Evolutionary conservation across 129 eudicot genomes (phyloP), one percentile per base, ranked within the genome.

Genomic region (Ambrosia trifida): DNA sequence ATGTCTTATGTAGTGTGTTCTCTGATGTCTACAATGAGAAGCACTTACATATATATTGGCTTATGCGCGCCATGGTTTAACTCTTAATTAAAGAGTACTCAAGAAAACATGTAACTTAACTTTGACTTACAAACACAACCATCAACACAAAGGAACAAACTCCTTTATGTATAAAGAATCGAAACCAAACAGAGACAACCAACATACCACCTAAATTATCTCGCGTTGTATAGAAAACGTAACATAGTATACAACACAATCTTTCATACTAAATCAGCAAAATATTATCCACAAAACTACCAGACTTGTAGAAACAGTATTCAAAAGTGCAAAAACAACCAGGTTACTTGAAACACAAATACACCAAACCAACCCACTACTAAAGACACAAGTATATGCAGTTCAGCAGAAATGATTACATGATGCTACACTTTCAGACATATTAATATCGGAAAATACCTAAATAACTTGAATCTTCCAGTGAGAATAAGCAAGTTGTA

Each of bases 401-500:
- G 24, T 63, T 38, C 51, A 60, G 28, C 1, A 24, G 0, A 0
- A 0, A 24, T 24, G 28, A 24, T 24, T 24, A 24, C 28, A 24
- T 24, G 28, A 60, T 60, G 41, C 20, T 13, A 60, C 11, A 60
- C 68, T 58, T 58, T 12, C 30, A 28, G 24, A 58, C 64, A 58
- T 10, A 11, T 28, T 33, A 2, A 28, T 2, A 30, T 60, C 35
- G 13, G 32, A 60, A 13, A 14, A 1, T 38, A 63, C 20, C 49
- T 36, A 17, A 16, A 63, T 63, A 63, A 63, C 50, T 40, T 38
- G 49, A 30, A 63, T 38, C 68, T 43, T 5, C 35, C n/a, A 4
- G 50, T 17, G n/a, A 64, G 11, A 59, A 59, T 32, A 60, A 60
- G 45, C 43, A 60, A 35, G n/a, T n/a, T n/a, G 45, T 13, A 60